Conservation (phyloP, 345 rosid genomes). For the Crucihimalaya himalaica region DNA sequence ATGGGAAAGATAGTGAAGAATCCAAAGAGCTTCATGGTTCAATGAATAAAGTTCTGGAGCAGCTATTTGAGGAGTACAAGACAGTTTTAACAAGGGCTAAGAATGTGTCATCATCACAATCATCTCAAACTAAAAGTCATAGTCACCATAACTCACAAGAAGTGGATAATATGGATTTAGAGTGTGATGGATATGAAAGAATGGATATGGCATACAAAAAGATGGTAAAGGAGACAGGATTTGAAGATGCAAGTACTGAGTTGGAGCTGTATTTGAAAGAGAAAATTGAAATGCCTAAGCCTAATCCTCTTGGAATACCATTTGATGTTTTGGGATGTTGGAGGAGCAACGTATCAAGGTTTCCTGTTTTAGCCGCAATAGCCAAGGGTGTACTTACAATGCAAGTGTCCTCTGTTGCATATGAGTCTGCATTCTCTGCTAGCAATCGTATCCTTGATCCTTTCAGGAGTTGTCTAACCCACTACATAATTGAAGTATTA, state of each 20-base stretch:
- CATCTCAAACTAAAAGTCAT: no score
- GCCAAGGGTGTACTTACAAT: background rate
- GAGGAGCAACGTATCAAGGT: background rate
- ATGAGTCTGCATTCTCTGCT: background rate
- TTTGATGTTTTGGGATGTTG: background rate
- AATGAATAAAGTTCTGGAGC: background rate
- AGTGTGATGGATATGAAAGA: background rate
- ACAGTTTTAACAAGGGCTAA: background rate
- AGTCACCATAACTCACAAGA: no score
- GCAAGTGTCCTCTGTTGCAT: background rate
- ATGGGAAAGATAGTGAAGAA: background rate
- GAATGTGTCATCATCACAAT: background rate
- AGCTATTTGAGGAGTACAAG: background rate
- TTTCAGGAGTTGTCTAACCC: background rate
- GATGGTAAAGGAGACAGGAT: background rate
- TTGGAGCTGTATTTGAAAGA: no score
- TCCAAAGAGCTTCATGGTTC: background rate
- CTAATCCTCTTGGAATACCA: background rate
- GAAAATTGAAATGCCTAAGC: background rate
- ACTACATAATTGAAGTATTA: no score
- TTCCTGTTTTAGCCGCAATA: background rate
- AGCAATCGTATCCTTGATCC: background rate
- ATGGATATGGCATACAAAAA: background rate
- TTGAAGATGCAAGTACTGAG: background rate
- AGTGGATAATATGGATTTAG: background rate